Percentiles rank a stretch among this genome's conserved stretches.
Conservation (phyloP, 176 grass and related monocot genomes). For the Alopecurus myosuroides region DNA sequence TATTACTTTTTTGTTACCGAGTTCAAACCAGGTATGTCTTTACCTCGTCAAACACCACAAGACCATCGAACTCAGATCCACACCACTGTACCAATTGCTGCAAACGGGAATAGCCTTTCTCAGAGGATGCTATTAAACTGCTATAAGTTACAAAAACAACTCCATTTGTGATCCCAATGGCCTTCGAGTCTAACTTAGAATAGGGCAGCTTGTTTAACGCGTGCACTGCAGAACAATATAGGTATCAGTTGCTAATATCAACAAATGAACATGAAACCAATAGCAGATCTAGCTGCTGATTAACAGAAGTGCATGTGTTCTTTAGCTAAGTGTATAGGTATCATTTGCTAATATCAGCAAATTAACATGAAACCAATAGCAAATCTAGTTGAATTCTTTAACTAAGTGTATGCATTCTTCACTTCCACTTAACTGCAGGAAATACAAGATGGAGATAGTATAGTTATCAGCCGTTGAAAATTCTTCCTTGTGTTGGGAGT, state of each 20-base stretch:
- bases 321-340: slow-evolving; percentile 5
- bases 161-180: slow-evolving; percentile 78
- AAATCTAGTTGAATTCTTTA: background rate
- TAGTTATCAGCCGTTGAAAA: background rate
- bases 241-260: slow-evolving; percentile 26
- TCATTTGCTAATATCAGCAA: too few relatives aligned
- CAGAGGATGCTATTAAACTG: slow-evolving; percentile 95
- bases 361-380: too few relatives aligned
- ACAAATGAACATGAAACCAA: slow-evolving; percentile 9
- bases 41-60: slow-evolving; percentile 95
- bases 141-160: slow-evolving; percentile 97
- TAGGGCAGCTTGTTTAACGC: slow-evolving; percentile 92
- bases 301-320: background rate
- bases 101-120: slow-evolving; percentile 86
- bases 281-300: background rate
- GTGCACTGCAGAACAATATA: slow-evolving; percentile 75
- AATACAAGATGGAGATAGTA: background rate
- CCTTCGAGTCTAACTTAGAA: slow-evolving; percentile 95
- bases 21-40: background rate
- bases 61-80: slow-evolving; percentile 72
- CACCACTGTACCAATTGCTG: slow-evolving; percentile 94
- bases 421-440: slow-evolving; percentile 16
- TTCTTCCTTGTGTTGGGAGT: background rate
- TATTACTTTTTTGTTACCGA: slow-evolving; percentile 7
- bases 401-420: background rate